phyloP scores from a whole-genome alignment of 345 rosid species.

The Camelina laxa region DNA sequence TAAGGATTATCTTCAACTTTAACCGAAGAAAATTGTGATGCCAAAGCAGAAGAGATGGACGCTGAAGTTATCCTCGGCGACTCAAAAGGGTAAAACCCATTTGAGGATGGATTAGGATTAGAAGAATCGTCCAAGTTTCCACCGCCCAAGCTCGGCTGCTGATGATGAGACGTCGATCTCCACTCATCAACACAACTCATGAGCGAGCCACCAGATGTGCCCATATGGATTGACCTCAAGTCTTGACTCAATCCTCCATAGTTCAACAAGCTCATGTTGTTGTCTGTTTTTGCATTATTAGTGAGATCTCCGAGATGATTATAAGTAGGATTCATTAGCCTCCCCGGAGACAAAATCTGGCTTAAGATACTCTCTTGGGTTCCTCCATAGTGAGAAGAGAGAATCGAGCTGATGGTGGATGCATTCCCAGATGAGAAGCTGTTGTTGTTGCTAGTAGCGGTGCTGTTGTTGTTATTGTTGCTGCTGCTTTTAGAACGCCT shows the following conservation, averaged over 20 bases:
- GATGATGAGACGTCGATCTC: constrained; percentile 31
- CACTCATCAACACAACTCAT: constrained; percentile 42
- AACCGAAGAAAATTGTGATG: constrained; percentile 43
- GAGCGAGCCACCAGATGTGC: constrained; percentile 38
- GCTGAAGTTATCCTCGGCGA: constrained; percentile 37
- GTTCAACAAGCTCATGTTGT: constrained; percentile 43
- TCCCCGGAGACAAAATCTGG: constrained; percentile 55
- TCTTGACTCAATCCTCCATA: constrained; percentile 44
- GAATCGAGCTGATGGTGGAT: constrained; percentile 43
- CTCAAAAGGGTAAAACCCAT: constrained; percentile 44
- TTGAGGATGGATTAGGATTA: constrained; percentile 30
- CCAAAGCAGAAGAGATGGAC: constrained; percentile 40
- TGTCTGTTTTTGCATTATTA: constrained; percentile 56
- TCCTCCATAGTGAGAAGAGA: constrained; percentile 42
- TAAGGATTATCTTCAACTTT: constrained; percentile 49
- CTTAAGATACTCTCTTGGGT: constrained; percentile 49
- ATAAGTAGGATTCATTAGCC: constrained; percentile 35
- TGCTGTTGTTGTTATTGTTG: constrained; percentile 34
- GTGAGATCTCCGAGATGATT: constrained; percentile 68
- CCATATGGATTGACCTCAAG: constrained; percentile 42
- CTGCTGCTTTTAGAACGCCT: constrained; percentile 65
- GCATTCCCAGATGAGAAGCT: constrained; percentile 40
- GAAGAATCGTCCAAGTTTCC: constrained; percentile 38
- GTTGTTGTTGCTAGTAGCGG: constrained; percentile 38
- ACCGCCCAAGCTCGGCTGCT: constrained; percentile 25